Evolutionary conservation across 2,329 filamentous ascomycete genomes (phyloP).

Genomic region (Nothophaeocryptopus gaeumannii): DNA sequence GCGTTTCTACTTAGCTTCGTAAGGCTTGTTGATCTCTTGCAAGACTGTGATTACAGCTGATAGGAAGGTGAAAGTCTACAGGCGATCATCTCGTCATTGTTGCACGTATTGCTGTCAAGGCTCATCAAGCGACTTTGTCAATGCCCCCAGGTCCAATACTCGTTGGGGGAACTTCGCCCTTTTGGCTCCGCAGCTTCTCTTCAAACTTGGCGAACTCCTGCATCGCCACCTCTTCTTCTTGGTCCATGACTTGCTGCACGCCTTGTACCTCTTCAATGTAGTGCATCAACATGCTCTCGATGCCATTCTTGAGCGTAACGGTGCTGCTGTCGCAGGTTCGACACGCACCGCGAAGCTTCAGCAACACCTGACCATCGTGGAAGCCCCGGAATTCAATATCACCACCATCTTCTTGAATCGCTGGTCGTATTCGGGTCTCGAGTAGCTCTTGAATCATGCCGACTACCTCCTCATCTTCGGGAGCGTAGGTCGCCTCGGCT

Average conservation of each 20-base stretch:
- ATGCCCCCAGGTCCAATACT: constrained; percentile 53
- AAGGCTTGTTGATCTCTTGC: too few species aligned
- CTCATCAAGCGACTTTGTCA: constrained; percentile 42
- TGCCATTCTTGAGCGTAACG: constrained; percentile 94
- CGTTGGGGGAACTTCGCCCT: constrained; percentile 52
- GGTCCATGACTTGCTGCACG: constrained; percentile 84
- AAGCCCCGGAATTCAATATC: constrained; percentile 96
- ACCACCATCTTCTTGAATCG: constrained; percentile 95
- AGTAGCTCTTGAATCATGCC: constrained; percentile 98
- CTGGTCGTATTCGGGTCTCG: constrained; percentile 89
- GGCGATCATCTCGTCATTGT: too few species aligned
- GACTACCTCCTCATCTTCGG: constrained; percentile 89
- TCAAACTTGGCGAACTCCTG: constrained; percentile 93
- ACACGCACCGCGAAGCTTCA: constrained; percentile 86
- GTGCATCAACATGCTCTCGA: constrained; percentile 90
- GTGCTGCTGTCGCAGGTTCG: constrained; percentile 96
- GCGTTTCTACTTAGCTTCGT: too few species aligned
- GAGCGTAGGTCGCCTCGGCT: constrained; percentile 77
- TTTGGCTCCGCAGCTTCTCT: constrained; percentile 68
- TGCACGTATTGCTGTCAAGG: too few species aligned
- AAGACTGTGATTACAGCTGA: too few species aligned
- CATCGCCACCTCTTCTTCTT: constrained; percentile 84
- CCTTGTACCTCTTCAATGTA: constrained; percentile 94
- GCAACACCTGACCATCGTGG: constrained; percentile 66
- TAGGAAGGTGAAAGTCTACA: too few species aligned